These are phyloP conservation scores for Geotrichum histeridarum DNA, from an alignment of 1,139 yeast genomes.

Conservation along the genomic window DNA sequence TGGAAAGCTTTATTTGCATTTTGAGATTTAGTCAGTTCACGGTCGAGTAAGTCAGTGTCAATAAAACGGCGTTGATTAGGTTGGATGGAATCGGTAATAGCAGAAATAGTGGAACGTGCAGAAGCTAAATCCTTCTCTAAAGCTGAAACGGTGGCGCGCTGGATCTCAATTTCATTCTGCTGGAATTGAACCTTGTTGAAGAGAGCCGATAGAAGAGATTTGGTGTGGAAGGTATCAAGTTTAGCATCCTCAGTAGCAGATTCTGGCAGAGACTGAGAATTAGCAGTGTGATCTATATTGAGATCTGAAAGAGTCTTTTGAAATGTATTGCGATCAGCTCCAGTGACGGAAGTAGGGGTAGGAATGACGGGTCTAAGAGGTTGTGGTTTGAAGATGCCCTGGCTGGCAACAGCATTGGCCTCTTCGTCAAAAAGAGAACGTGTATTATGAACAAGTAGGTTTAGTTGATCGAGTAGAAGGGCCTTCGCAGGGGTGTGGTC, in stretches of 20 bases:
- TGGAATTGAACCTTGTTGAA: constrained; percentile 37
- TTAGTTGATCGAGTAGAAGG: constrained; percentile 23
- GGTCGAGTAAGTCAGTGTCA: constrained; percentile 36
- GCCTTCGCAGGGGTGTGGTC: constrained; percentile 27
- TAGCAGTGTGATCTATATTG: neutral
- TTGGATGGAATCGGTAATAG: constrained; percentile 37
- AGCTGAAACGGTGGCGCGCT: constrained; percentile 37
- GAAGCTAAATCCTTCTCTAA: constrained; percentile 38
- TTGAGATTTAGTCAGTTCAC: constrained; percentile 50
- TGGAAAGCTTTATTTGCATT: constrained; percentile 71
- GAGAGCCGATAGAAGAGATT: constrained; percentile 23
- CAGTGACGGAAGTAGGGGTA: constrained; percentile 3
- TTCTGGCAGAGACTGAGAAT: neutral
- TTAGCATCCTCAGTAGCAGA: neutral
- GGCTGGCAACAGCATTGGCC: neutral
- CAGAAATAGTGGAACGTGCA: constrained; percentile 37
- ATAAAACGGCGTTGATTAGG: constrained; percentile 35
- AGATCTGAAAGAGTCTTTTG: neutral
- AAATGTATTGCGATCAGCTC: constrained; percentile 1
- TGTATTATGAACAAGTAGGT: constrained; percentile 17
- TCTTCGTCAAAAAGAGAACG: constrained; percentile 15
- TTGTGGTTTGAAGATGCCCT: neutral
- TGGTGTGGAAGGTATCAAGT: constrained; percentile 7
- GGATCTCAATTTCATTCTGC: constrained; percentile 38
- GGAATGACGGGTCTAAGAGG: constrained; percentile 1